Conservation (phyloP, 306 rosid species). For the Malus fusca region DNA sequence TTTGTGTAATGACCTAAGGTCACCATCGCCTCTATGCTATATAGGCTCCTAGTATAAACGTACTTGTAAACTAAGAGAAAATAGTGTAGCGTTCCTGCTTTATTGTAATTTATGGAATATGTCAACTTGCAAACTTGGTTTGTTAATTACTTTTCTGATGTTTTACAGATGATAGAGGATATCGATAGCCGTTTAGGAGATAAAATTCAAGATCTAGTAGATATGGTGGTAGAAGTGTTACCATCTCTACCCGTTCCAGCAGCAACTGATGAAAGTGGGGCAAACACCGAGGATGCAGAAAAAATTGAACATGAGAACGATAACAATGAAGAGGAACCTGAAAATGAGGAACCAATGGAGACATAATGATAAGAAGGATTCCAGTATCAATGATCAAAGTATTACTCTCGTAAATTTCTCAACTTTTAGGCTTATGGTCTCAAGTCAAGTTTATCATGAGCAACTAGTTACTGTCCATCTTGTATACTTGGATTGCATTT, state of each 20-base stretch:
- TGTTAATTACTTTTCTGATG: not conserved
- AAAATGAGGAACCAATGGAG: constrained; percentile 25
- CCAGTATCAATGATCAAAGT: not conserved
- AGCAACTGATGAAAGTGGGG: constrained; percentile 8
- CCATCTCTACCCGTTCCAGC: constrained; percentile 24
- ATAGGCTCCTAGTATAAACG: not conserved
- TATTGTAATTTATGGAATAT: not conserved
- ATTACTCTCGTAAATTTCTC: not conserved
- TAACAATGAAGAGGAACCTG: constrained; percentile 6
- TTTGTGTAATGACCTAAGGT: not conserved
- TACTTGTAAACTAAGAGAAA: not conserved
- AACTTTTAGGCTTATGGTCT: not conserved
- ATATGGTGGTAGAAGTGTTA: constrained; percentile 42
- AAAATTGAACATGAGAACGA: constrained; percentile 7
- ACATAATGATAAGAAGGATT: not conserved
- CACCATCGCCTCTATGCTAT: not conserved
- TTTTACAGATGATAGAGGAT: constrained; percentile 41
- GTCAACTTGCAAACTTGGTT: not conserved
- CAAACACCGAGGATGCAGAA: constrained; percentile 14
- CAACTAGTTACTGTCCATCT: not conserved
- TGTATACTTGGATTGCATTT: not conserved
- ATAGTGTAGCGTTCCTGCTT: not conserved
- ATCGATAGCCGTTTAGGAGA: constrained; percentile 40
- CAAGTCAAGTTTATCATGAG: not conserved
- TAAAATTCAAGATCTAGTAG: constrained; percentile 31